Conservation (phyloP, 306 rosid genomes). For the Rosa rugosa region DNA sequence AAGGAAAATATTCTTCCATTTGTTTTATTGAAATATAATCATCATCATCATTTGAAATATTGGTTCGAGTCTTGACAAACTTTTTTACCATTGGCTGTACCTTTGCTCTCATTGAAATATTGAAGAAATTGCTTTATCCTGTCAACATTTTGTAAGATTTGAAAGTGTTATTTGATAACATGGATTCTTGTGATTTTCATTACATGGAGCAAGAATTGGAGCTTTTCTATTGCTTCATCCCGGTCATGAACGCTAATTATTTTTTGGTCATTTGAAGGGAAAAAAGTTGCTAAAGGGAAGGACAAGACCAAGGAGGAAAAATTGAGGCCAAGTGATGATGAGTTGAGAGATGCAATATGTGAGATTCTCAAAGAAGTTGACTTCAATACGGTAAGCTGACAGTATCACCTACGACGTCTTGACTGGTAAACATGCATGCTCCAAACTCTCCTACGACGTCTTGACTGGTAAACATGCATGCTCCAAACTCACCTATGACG, state of each 20-base stretch:
- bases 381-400: constrained; percentile 82
- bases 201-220: background rate
- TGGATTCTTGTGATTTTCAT: background rate
- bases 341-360: constrained; percentile 75
- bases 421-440: background rate
- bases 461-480: background rate
- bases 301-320: constrained; percentile 65
- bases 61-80: background rate
- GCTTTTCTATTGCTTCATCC: background rate
- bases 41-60: constrained; percentile 7
- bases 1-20: constrained; percentile 7
- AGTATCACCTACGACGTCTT: background rate
- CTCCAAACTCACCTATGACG: background rate
- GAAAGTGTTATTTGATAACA: background rate
- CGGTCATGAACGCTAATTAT: background rate
- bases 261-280: constrained; percentile 42
- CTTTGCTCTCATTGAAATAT: background rate
- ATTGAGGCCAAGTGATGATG: constrained; percentile 61
- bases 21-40: background rate
- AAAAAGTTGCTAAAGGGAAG: constrained; percentile 56
- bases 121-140: constrained; percentile 5
- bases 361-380: constrained; percentile 94
- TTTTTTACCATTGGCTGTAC: background rate
- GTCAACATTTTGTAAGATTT: constrained; percentile 7
- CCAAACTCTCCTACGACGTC: background rate